A percentile compares a stretch with the other conserved stretches of the same genome.
Evolutionary conservation across 768 basidiomycete species (phyloP).

Genomic region (Filobasidium wieringae): DNA sequence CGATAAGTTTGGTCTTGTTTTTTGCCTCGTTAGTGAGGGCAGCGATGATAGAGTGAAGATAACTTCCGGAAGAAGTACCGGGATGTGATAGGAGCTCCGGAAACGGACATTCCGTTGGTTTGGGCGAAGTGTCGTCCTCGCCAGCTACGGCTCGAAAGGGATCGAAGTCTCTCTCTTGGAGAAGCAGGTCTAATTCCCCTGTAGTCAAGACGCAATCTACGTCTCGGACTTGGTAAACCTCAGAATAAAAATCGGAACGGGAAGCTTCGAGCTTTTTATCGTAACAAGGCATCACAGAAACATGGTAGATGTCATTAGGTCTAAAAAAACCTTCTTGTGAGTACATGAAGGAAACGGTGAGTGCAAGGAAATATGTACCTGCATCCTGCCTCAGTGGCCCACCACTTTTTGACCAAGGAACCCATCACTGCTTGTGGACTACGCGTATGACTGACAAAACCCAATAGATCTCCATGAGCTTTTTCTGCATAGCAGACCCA

Average conservation of each 20-base stretch:
- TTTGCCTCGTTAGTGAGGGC: slow-evolving; percentile 41
- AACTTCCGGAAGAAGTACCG: slow-evolving; percentile 85
- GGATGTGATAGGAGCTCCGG: slow-evolving; percentile 67
- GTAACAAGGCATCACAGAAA: slow-evolving; percentile 97
- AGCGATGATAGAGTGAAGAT: slow-evolving; percentile 65
- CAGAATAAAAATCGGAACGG: slow-evolving; percentile 69
- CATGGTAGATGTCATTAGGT: slow-evolving; percentile 83
- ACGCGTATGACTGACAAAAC: slow-evolving; percentile 75
- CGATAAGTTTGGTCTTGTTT: slow-evolving; percentile 22
- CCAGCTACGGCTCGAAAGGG: slow-evolving; percentile 49
- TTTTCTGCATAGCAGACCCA: slow-evolving; percentile 99
- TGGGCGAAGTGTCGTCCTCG: slow-evolving; percentile 39
- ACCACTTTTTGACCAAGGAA: slow-evolving; percentile 78
- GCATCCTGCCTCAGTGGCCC: slow-evolving; percentile 56
- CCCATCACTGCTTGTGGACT: slow-evolving; percentile 94
- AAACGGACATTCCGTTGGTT: slow-evolving; percentile 35
- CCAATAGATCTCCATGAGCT: slow-evolving; percentile 83
- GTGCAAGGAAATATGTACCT: slow-evolving; percentile 47
- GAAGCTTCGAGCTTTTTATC: slow-evolving; percentile 99
- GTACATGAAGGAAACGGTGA: background rate
- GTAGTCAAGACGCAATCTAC: slow-evolving; percentile 97
- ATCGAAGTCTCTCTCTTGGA: slow-evolving; percentile 72
- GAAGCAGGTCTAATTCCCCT: slow-evolving; percentile 76
- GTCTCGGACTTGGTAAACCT: slow-evolving; percentile 68
- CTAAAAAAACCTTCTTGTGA: background rate